Evolutionary conservation across 176 grass and related monocot genomes (phyloP).

Genomic region (Oryza rufipogon): DNA sequence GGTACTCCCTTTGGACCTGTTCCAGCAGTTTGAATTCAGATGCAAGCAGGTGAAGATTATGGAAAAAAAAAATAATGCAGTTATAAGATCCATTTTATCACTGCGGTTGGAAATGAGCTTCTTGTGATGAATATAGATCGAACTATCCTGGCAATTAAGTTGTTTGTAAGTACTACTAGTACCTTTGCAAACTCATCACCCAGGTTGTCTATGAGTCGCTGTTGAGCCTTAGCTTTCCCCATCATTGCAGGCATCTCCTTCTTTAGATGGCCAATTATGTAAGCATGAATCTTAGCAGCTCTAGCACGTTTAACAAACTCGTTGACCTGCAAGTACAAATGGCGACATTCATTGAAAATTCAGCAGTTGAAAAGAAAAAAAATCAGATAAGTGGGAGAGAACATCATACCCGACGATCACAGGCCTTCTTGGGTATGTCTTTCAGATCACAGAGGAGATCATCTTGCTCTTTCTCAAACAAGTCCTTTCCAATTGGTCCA

Average conservation of each 20-base stretch:
- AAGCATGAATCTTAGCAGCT: constrained; percentile 86
- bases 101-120: neutral
- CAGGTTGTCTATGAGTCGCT: constrained; percentile 74
- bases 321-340: constrained; percentile 54
- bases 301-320: constrained; percentile 96
- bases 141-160: constrained; percentile 6
- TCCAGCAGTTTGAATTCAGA: constrained; percentile 13
- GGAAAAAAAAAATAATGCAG: too few relatives aligned
- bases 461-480: constrained; percentile 95
- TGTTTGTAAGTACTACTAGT: neutral
- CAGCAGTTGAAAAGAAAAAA: neutral
- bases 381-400: neutral
- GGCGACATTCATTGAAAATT: neutral
- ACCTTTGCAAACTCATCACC: constrained; percentile 87
- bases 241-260: constrained; percentile 92
- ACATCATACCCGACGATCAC: constrained; percentile 73
- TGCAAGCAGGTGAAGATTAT: neutral
- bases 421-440: constrained; percentile 95
- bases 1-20: constrained; percentile 86
- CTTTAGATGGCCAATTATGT: constrained; percentile 85
- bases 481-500: constrained; percentile 81
- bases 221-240: constrained; percentile 94
- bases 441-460: constrained; percentile 83
- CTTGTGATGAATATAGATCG: constrained; percentile 8
- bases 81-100: neutral